A percentile compares a stretch with the other conserved stretches of the same genome.
Conservation (phyloP, 306 rosid genomes). For the Ormosia semicastrata region DNA sequence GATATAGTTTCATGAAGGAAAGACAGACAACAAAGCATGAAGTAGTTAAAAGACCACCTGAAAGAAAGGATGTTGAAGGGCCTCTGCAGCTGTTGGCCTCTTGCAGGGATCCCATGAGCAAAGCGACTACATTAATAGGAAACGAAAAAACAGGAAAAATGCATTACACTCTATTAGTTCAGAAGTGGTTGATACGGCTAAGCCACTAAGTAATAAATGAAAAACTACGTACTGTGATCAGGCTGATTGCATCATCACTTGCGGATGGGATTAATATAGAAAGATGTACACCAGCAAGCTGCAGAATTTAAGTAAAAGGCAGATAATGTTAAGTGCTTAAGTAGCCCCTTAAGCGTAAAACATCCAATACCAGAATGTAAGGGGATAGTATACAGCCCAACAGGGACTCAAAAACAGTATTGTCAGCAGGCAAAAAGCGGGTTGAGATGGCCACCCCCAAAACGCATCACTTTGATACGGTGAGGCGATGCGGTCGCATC, state of each 20-base stretch:
- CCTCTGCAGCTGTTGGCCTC: constrained; percentile 93
- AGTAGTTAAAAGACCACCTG: constrained; percentile 49
- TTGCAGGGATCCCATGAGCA: constrained; percentile 96
- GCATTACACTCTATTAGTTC: neutral
- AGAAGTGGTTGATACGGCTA: neutral
- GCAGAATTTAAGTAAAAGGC: constrained; percentile 25
- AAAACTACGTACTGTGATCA: constrained; percentile 63
- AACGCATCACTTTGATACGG: too few relatives aligned
- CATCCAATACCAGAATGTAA: neutral
- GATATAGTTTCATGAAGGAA: neutral
- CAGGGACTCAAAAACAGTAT: neutral
- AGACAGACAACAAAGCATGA: neutral
- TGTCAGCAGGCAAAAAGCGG: too few relatives aligned
- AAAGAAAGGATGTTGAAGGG: constrained; percentile 97
- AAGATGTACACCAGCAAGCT: constrained; percentile 80
- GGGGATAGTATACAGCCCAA: neutral
- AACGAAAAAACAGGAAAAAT: neutral
- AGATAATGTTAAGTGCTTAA: neutral
- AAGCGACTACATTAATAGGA: constrained; percentile 56
- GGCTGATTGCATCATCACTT: constrained; percentile 71
- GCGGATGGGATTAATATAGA: constrained; percentile 72
- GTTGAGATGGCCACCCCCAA: too few relatives aligned
- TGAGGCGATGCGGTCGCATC: too few relatives aligned
- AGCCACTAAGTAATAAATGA: neutral
- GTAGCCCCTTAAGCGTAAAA: neutral